Evolutionary conservation across 176 grass and related monocot genomes (phyloP).

Genomic region (Chrysopogon serrulatus): DNA sequence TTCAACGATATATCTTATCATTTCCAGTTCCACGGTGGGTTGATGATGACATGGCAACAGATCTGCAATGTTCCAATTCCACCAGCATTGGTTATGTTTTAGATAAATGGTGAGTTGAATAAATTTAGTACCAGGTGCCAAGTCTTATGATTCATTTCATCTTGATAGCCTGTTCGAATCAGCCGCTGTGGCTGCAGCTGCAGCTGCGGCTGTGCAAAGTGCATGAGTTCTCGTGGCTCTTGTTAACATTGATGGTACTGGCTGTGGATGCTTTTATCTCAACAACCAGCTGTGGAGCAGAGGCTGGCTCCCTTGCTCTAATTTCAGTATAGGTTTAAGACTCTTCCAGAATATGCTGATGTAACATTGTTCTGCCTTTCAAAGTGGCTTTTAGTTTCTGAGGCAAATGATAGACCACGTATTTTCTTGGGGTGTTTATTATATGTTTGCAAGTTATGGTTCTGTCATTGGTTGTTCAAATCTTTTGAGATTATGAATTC

Average conservation of each 20-base stretch:
- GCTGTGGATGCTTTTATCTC: background rate
- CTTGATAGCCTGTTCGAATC: too few species aligned
- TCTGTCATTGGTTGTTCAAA: background rate
- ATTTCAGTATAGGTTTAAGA: background rate
- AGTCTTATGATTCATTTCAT: background rate
- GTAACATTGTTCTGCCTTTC: background rate
- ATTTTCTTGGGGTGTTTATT: background rate
- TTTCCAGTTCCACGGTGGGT: constrained; percentile 59
- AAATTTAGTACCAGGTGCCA: background rate
- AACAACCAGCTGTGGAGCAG: background rate
- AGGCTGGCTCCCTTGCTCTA: background rate
- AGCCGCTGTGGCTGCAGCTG: too few species aligned
- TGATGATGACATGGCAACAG: constrained; percentile 18
- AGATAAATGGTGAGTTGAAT: constrained; percentile 54
- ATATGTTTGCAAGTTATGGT: background rate
- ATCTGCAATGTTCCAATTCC: background rate
- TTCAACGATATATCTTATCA: background rate
- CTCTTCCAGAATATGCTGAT: background rate
- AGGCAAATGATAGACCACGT: background rate
- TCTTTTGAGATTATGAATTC: background rate
- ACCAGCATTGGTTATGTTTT: constrained; percentile 67
- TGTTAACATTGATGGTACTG: background rate
- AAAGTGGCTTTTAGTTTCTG: background rate
- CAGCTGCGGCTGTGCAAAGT: too few species aligned
- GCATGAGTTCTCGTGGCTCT: background rate